Conservation (phyloP, 2,329 filamentous ascomycete genomes). For the Teratosphaeria nubilosa region DNA sequence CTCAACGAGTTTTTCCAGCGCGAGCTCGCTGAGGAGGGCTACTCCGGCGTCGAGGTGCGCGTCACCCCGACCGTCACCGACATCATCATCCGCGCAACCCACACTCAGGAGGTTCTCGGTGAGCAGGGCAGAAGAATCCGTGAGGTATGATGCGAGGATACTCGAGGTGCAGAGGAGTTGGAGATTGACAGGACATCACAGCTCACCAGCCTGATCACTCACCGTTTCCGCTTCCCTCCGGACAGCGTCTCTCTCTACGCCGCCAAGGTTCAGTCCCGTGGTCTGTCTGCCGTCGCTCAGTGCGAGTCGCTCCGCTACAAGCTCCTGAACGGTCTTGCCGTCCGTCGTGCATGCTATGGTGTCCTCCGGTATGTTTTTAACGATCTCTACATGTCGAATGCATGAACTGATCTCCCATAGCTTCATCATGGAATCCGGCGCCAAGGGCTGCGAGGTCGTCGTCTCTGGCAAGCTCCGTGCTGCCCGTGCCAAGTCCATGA, state of each 20-base stretch:
- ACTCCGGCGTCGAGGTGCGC: conserved; percentile 99
- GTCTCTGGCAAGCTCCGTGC: conserved; percentile 98
- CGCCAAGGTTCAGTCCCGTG: conserved; percentile 99
- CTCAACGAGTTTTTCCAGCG: conserved; percentile 99
- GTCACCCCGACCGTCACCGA: conserved; percentile 99
- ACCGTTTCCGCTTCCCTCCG: conserved; percentile 99
- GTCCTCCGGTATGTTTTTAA: conserved; percentile 51
- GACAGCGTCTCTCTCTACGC: conserved; percentile 99
- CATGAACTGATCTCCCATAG: conserved; percentile 32
- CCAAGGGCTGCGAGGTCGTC: conserved; percentile 99
- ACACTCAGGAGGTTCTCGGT: conserved; percentile 99
- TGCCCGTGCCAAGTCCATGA: conserved; percentile 99
- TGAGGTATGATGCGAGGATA: conserved; percentile 41
- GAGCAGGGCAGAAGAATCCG: conserved; percentile 99
- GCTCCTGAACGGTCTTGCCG: conserved; percentile 98
- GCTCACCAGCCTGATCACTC: conserved; percentile 99
- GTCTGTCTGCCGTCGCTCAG: conserved; percentile 98
- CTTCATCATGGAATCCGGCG: conserved; percentile 99
- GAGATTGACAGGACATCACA: conserved; percentile 3
- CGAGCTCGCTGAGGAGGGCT: conserved; percentile 99
- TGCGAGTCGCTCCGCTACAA: conserved; percentile 99
- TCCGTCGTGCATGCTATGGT: conserved; percentile 98
- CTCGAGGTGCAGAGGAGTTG: not conserved
- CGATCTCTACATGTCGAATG: not conserved
- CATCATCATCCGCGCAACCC: conserved; percentile 99